Conservation (phyloP, 345 rosid genomes). For the Sapria himalayana region DNA sequence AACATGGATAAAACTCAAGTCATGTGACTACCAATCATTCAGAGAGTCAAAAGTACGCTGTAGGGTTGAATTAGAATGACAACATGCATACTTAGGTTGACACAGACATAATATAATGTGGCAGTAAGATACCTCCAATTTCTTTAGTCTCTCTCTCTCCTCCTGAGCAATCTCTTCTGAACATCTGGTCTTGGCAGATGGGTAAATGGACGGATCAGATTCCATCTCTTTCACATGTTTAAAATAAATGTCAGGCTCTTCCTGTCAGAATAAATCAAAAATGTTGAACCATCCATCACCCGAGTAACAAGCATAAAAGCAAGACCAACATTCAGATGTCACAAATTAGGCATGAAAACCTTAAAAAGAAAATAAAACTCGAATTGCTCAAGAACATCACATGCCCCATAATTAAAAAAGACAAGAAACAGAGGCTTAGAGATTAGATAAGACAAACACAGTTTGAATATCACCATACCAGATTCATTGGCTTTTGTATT, state of each 20-base stretch:
- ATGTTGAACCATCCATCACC: background rate
- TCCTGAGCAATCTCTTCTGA: slow-evolving; percentile 96
- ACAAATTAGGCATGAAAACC: background rate
- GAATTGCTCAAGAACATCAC: background rate
- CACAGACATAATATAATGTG: background rate
- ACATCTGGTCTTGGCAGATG: slow-evolving; percentile 71
- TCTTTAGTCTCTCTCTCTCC: slow-evolving; percentile 58
- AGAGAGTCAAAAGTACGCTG: no score
- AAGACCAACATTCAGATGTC: background rate
- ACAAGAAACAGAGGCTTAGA: background rate
- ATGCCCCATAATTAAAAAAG: background rate
- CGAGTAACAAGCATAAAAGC: background rate
- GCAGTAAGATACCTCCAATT: slow-evolving; percentile 42
- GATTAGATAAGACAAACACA: background rate
- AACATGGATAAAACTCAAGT: no score
- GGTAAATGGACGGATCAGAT: slow-evolving; percentile 54
- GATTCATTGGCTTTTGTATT: slow-evolving; percentile 11
- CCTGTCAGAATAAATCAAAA: slow-evolving; percentile 12
- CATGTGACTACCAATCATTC: no score
- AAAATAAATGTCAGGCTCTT: slow-evolving; percentile 36
- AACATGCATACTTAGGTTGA: background rate
- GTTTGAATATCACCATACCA: slow-evolving; percentile 15
- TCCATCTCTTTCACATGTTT: slow-evolving; percentile 34
- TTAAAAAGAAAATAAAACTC: background rate
- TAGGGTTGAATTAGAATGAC: no score